phyloP scores from a whole-genome alignment of 495 filamentous ascomycete species.

The Friedmanniomyces simplex region DNA sequence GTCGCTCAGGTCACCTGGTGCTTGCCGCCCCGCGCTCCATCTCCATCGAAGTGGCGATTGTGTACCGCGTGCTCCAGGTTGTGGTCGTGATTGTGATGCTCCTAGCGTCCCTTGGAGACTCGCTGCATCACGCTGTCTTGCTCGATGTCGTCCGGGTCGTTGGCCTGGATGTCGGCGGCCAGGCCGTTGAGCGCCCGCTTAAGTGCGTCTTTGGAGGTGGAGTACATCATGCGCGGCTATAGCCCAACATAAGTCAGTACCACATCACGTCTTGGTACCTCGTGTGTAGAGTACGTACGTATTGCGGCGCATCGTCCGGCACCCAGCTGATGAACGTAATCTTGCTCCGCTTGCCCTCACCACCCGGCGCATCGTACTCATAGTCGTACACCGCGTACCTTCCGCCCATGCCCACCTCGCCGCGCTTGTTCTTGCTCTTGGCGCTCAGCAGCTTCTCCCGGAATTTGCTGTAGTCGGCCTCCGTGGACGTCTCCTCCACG shows the following conservation, averaged over 20 bases:
- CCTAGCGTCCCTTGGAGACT: conserved; percentile 62
- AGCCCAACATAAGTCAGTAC: conserved; percentile 15
- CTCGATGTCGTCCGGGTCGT: conserved; percentile 83
- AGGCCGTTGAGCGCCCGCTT: conserved; percentile 79
- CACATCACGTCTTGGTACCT: not conserved
- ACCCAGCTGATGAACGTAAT: conserved; percentile 94
- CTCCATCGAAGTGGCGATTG: not conserved
- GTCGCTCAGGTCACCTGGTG: no score
- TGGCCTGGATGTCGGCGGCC: conserved; percentile 78
- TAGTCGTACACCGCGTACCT: conserved; percentile 93
- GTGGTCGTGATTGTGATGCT: not conserved
- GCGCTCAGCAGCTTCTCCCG: conserved; percentile 66
- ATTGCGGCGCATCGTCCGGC: conserved; percentile 69
- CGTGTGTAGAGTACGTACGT: conserved; percentile 47
- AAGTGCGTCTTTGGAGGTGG: conserved; percentile 84
- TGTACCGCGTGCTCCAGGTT: not conserved
- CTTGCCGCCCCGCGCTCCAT: not conserved
- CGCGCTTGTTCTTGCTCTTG: conserved; percentile 44
- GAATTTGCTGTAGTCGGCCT: conserved; percentile 44
- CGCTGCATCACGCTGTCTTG: conserved; percentile 65
- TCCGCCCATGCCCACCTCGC: conserved; percentile 56
- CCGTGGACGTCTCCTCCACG: conserved; percentile 57
- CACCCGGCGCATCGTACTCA: conserved; percentile 64
- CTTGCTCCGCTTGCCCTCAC: conserved; percentile 87
- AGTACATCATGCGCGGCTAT: conserved; percentile 90